These are phyloP conservation scores for Suillus lakei DNA, from an alignment of 768 basidiomycete species.

Conservation along the genomic window DNA sequence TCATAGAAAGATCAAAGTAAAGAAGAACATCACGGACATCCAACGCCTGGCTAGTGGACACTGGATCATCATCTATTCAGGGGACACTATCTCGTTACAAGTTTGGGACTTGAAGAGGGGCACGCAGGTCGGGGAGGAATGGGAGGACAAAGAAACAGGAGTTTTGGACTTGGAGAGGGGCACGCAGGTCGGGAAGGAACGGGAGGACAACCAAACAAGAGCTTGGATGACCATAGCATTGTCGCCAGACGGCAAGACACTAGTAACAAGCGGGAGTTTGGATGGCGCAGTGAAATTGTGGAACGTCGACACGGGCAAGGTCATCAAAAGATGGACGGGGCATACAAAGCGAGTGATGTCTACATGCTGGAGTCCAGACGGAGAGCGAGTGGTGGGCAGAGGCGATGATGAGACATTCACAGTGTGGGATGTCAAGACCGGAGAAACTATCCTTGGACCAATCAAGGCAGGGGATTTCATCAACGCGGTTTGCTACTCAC, in stretches of 20 bases:
- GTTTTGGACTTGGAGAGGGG: not conserved
- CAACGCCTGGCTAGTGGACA: not conserved
- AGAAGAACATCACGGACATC: not conserved
- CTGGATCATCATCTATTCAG: not conserved
- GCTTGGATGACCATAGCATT: not conserved
- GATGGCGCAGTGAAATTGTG: not conserved
- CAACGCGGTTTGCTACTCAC: not conserved
- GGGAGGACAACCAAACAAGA: not conserved
- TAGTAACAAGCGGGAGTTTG: not conserved
- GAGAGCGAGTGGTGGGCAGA: not conserved
- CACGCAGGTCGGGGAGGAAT: not conserved
- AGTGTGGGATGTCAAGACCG: not conserved
- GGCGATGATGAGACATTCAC: not conserved
- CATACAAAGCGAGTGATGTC: not conserved
- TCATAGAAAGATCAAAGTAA: not conserved
- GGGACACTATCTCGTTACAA: not conserved
- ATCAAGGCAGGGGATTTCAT: not conserved
- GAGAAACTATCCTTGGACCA: not conserved
- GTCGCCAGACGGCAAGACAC: not conserved
- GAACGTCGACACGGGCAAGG: not conserved
- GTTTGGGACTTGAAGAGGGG: not conserved
- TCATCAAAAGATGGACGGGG: not conserved
- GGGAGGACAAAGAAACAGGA: not conserved
- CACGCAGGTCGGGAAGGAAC: not conserved
- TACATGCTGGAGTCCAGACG: not conserved